phyloP scores from a whole-genome alignment of 2,329 filamentous ascomycete species.

The Harringtonia lauricola region DNA sequence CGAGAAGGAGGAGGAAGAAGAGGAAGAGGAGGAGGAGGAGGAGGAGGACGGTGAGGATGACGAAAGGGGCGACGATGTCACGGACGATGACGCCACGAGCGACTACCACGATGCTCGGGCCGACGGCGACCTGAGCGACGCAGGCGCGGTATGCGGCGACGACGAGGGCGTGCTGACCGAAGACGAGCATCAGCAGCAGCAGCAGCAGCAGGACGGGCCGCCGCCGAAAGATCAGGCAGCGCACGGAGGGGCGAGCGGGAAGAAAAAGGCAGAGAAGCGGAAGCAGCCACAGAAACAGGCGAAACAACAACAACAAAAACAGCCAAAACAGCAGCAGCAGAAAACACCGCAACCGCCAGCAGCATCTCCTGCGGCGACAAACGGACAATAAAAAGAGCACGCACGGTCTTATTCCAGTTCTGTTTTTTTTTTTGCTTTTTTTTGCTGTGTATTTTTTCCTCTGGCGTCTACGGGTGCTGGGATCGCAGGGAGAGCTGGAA shows the following conservation, averaged over 20 bases:
- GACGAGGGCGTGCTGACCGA: neutral
- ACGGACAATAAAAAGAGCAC: neutral
- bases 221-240: neutral
- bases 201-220: neutral
- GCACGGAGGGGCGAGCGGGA: neutral
- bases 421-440: neutral
- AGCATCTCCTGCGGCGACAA: neutral
- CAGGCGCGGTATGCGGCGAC: constrained; percentile 15
- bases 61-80: constrained; percentile 16
- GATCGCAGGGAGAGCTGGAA: too few relatives aligned
- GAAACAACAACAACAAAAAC: neutral
- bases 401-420: too few relatives aligned
- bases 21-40: constrained; percentile 36
- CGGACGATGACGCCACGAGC: constrained; percentile 8
- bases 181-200: neutral
- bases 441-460: neutral
- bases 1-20: constrained; percentile 54
- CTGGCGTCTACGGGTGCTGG: too few relatives aligned
- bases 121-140: constrained; percentile 12
- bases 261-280: neutral
- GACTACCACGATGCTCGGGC: neutral
- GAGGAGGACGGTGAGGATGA: constrained; percentile 36
- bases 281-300: neutral
- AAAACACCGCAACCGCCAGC: neutral
- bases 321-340: neutral